Percentiles rank a stretch among this genome's conserved stretches.
Conservation (phyloP, 257 asterid genomes). For the Solanum boliviense region DNA sequence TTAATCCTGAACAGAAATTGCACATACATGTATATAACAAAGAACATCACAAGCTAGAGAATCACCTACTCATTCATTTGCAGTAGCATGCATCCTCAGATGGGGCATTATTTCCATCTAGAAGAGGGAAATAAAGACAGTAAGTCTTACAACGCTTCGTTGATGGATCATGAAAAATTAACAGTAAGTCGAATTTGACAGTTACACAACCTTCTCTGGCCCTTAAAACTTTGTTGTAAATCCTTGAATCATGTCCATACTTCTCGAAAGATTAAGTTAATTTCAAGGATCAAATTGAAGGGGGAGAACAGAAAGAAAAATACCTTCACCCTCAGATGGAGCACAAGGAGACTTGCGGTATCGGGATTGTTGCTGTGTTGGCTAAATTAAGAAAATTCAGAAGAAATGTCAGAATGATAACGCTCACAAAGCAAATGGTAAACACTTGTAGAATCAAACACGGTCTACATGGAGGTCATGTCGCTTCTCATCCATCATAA, state of each 20-base stretch:
- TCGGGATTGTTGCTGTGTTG: slow-evolving; percentile 86
- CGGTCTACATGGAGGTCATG: neutral
- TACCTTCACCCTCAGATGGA: slow-evolving; percentile 85
- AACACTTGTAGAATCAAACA: neutral
- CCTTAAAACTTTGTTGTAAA: neutral
- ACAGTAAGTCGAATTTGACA: neutral
- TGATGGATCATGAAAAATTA: neutral
- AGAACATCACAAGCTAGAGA: slow-evolving; percentile 5
- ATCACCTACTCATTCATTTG: slow-evolving; percentile 28
- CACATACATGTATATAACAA: neutral
- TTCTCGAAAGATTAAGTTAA: neutral
- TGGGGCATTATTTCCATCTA: slow-evolving; percentile 48
- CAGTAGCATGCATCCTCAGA: slow-evolving; percentile 42
- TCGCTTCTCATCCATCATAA: neutral
- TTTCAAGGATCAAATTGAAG: neutral
- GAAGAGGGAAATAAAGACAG: neutral
- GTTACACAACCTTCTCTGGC: neutral
- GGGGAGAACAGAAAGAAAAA: neutral
- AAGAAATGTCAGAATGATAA: neutral
- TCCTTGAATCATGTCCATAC: neutral
- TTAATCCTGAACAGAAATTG: neutral
- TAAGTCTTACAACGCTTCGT: neutral
- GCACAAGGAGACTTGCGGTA: slow-evolving; percentile 84
- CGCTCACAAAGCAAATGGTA: neutral
- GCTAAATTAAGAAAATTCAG: slow-evolving; percentile 32